Conservation (phyloP, 192 early-diverging fungal genomes). For the Podila minutissima region DNA sequence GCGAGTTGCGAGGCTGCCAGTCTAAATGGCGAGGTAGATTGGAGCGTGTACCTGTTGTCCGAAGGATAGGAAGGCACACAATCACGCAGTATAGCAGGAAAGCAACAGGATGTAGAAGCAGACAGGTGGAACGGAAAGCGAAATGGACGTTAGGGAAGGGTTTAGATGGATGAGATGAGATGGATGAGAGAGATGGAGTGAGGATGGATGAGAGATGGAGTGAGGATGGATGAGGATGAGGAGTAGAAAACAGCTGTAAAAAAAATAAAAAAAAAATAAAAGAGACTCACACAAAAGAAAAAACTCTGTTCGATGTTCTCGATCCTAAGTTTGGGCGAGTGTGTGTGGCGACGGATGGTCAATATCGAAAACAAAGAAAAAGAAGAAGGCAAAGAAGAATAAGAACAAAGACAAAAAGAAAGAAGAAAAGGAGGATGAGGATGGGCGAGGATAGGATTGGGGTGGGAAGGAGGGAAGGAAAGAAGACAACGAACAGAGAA, state of each 20-base stretch:
- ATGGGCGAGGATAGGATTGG: background rate
- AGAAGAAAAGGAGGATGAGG: background rate
- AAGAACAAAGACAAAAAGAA: background rate
- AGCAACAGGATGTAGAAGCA: too few species aligned
- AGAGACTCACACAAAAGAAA: background rate
- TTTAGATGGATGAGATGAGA: background rate
- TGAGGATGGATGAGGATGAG: background rate
- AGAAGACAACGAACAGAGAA: background rate
- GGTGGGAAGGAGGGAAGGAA: background rate
- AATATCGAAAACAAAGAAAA: background rate
- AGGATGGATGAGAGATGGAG: background rate
- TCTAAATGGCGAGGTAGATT: too few species aligned
- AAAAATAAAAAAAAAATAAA: background rate
- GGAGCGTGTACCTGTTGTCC: too few species aligned
- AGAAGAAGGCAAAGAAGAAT: background rate
- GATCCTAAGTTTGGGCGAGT: too few species aligned
- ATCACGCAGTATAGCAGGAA: too few species aligned
- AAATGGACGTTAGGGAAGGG: background rate
- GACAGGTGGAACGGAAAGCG: too few species aligned
- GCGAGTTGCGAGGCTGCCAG: too few species aligned
- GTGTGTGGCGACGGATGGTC: too few species aligned
- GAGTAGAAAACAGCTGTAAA: background rate
- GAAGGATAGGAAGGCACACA: too few species aligned
- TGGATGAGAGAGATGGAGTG: background rate
- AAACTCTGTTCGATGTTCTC: too few species aligned